phyloP scores from a whole-genome alignment of 164 flowering plant genomes.

The Vitis cinerea region DNA sequence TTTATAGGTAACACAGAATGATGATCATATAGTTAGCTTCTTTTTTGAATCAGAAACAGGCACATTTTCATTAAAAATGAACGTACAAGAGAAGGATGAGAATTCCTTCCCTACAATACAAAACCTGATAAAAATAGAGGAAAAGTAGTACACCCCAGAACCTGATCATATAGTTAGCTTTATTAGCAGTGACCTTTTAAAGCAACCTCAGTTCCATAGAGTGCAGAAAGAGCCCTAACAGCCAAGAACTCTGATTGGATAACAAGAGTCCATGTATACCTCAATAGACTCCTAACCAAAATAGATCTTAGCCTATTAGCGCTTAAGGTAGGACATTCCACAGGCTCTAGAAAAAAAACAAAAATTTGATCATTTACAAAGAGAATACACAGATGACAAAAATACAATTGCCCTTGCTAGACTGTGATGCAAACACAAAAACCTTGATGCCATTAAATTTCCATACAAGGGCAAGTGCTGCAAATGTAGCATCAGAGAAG shows the following conservation, averaged over 20 bases:
- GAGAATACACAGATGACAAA: neutral
- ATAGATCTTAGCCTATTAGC: neutral
- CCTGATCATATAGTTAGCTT: neutral
- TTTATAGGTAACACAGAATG: no score
- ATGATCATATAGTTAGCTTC: no score
- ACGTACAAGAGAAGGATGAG: no score
- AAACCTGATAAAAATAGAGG: no score
- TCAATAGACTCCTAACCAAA: no score
- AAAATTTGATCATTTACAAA: neutral
- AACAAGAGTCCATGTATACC: no score
- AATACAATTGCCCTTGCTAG: neutral
- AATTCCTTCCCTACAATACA: no score
- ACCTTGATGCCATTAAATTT: neutral
- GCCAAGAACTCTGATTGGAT: neutral
- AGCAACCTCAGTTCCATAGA: neutral
- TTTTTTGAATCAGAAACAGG: no score
- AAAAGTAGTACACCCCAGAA: no score
- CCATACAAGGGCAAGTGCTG: neutral
- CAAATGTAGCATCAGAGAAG: neutral
- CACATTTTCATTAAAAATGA: no score
- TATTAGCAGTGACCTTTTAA: no score
- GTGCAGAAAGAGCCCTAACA: neutral
- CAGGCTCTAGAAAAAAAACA: neutral
- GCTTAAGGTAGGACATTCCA: neutral
- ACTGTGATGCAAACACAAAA: neutral